Percentiles rank a stretch among this genome's conserved stretches.
phyloP scores from a whole-genome alignment of 345 rosid genomes.

The Mangifera indica region DNA sequence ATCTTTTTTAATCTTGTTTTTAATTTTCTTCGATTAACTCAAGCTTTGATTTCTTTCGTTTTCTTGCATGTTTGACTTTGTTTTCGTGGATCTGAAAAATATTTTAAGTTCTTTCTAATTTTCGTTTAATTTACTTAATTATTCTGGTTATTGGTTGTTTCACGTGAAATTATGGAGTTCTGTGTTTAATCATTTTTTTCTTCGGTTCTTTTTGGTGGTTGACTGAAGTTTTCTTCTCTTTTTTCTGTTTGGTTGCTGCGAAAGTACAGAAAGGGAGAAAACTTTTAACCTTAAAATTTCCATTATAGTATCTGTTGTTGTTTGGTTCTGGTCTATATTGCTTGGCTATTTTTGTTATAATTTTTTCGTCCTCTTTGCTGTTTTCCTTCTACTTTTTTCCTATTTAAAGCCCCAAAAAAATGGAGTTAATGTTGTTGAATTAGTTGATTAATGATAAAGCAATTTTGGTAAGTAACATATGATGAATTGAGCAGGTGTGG shows the following conservation, averaged over 20 bases:
- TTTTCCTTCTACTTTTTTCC: too few species aligned
- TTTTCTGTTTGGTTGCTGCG: conserved; percentile 3
- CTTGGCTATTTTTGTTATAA: too few species aligned
- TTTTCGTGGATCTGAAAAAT: conserved; percentile 10
- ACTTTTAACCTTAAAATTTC: not conserved
- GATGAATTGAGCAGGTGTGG: conserved; percentile 63
- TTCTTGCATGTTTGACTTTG: conserved; percentile 6
- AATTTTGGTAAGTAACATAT: not conserved
- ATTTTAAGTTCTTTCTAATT: not conserved
- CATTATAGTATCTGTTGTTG: not conserved
- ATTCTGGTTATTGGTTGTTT: not conserved
- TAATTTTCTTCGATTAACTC: not conserved
- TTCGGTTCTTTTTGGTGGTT: not conserved
- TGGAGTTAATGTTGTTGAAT: too few species aligned
- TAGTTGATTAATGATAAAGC: too few species aligned
- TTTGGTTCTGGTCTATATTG: not conserved
- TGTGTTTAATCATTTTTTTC: not conserved
- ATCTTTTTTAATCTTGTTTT: not conserved
- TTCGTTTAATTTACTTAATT: not conserved
- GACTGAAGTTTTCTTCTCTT: not conserved
- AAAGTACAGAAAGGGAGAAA: not conserved
- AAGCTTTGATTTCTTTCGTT: not conserved
- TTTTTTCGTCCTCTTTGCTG: not conserved
- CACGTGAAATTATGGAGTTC: not conserved
- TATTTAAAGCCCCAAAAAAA: too few species aligned